Base-by-base conservation (phyloP, 2,329 filamentous ascomycete species). In the Fusarium abutilonis region DNA sequence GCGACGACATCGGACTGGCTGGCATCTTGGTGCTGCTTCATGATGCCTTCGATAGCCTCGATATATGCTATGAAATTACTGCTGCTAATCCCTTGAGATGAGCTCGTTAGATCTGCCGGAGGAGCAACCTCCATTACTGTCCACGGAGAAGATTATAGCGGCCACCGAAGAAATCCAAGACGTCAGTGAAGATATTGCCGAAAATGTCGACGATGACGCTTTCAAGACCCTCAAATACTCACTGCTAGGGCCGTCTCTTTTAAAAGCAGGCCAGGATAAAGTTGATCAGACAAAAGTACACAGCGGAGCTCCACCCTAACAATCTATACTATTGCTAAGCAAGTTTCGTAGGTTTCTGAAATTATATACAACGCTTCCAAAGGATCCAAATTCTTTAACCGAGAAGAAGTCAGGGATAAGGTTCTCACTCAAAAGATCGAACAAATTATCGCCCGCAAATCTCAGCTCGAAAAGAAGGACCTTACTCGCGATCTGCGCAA, bases 291-390 rank as follows among this genome's bases (percentile, higher is more conserved):
- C 85, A 63, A 96, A 95, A 80, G 89, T 88, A 74, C 35, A 73
- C 7, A 28, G 9, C 0, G 31, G 4, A 19, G 19, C 19, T 15
- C 32, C 3, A 9, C 11, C 9, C 4, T 15, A 14, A 4, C 5
- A 2, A 26, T 9, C 31, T 17, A 9, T 13, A 28, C 19, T 23
- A 31, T 48, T 48, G 36, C 50, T 63, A 47, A 36, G 52, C 23
- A 11, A 39, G 15, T 21, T 11, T 45, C 89, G 31, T 14, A 70
- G 87, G 93, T 99, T 45, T 96, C 93, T 3, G 93, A 98, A 69
- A 89, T 98, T 67, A 99, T 99, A 58, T 98, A 97, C 78, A 92
- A 96, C 75, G 93, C 93, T 10, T 97, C 93, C 14, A 97, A 96
- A 74, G 95, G 95, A 43, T 96, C 92, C 66, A 97, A 97, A 74